Conservation (phyloP, 768 basidiomycete species). For the Boletus rubescentipes region DNA sequence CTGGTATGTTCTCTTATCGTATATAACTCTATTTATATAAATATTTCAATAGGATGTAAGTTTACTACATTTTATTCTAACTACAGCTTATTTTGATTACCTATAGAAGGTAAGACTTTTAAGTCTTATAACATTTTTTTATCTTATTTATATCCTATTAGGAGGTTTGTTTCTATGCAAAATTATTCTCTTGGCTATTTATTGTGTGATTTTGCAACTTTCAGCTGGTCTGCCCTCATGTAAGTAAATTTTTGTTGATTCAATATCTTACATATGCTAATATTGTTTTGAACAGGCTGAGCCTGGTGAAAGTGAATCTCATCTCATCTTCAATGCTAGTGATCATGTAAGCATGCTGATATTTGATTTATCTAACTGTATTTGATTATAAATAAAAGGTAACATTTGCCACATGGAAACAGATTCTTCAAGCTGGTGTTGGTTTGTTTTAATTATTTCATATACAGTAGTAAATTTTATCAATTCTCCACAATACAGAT, state of each 20-base stretch:
- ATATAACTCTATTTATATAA: neutral
- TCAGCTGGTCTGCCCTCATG: neutral
- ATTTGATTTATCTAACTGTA: too few species aligned
- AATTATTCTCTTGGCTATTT: neutral
- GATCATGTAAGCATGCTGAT: too few species aligned
- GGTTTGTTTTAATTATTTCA: neutral
- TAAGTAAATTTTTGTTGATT: neutral
- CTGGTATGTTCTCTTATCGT: neutral
- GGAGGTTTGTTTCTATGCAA: neutral
- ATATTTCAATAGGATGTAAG: neutral
- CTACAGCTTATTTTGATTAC: neutral
- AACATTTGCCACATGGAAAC: neutral
- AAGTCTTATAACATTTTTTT: neutral
- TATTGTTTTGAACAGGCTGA: too few species aligned
- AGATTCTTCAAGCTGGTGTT: neutral
- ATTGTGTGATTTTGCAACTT: neutral
- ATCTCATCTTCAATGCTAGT: too few species aligned
- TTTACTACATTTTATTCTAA: neutral
- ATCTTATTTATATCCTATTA: neutral
- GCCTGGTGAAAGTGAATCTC: too few species aligned
- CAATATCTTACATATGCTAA: neutral
- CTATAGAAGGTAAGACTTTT: neutral
- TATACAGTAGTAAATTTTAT: too few species aligned
- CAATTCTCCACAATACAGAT: neutral
- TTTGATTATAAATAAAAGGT: too few species aligned